A percentile compares a stretch with the other conserved stretches of the same genome.
Conservation (phyloP, 2,329 filamentous ascomycete species). For the Neurospora sp. region DNA sequence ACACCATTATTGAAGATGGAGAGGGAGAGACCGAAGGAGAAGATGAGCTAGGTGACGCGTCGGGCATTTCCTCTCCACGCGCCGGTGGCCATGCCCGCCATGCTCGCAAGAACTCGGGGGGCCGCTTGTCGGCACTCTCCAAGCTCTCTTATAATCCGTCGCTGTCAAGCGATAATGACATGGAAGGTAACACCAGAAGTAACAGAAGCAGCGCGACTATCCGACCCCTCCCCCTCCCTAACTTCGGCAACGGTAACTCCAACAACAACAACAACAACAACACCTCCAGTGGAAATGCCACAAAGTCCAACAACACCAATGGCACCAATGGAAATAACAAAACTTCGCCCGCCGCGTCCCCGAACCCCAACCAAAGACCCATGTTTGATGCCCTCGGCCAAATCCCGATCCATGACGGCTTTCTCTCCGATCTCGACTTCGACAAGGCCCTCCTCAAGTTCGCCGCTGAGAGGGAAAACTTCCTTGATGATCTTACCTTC, state of each 20-base stretch:
- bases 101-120: constrained; percentile 51
- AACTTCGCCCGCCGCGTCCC: neutral
- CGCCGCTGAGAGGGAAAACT: constrained; percentile 86
- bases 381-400: constrained; percentile 18
- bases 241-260: constrained; percentile 18
- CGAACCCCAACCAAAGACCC: neutral
- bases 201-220: constrained; percentile 60
- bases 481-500: constrained; percentile 85
- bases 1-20: constrained; percentile 54
- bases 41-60: constrained; percentile 16
- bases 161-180: constrained; percentile 36
- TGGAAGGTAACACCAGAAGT: constrained; percentile 48
- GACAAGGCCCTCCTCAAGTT: constrained; percentile 91
- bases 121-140: constrained; percentile 43
- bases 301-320: constrained; percentile 10
- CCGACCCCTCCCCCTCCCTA: constrained; percentile 28
- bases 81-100: constrained; percentile 36
- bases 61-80: constrained; percentile 23
- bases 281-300: constrained; percentile 13
- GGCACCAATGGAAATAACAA: constrained; percentile 9
- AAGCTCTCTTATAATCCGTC: constrained; percentile 25
- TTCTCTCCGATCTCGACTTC: constrained; percentile 71
- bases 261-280: constrained; percentile 1
- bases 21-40: constrained; percentile 36
- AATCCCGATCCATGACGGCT: constrained; percentile 21